phyloP scores from a whole-genome alignment of 2,329 filamentous ascomycete species.

The Chaetomium olivaceum region DNA sequence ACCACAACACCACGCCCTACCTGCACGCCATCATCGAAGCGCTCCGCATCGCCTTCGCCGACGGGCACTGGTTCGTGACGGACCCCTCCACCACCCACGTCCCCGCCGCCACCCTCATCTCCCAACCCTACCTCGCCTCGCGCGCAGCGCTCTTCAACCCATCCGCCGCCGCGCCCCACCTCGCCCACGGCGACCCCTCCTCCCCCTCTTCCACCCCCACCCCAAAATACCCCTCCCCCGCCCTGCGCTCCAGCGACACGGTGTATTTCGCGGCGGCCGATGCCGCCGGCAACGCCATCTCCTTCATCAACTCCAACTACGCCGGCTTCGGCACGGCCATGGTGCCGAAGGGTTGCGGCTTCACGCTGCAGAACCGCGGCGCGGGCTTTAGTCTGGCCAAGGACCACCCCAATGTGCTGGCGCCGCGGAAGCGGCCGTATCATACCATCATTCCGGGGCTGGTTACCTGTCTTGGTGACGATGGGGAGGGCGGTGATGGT shows the following conservation, averaged over 20 bases:
- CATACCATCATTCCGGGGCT: conserved; percentile 97
- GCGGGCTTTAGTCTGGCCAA: conserved; percentile 76
- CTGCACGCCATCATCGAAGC: conserved; percentile 87
- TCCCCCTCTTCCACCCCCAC: conserved; percentile 38
- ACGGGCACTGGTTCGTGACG: conserved; percentile 85
- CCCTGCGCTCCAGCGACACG: conserved; percentile 83
- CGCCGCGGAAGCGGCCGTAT: conserved; percentile 84
- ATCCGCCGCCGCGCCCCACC: conserved; percentile 60
- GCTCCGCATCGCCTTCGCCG: conserved; percentile 85
- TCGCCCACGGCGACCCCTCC: conserved; percentile 70
- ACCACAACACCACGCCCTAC: conserved; percentile 81
- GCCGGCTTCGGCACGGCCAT: conserved; percentile 85
- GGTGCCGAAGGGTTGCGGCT: conserved; percentile 82
- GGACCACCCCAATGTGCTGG: conserved; percentile 76
- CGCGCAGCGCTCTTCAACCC: conserved; percentile 62
- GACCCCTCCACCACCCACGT: conserved; percentile 75
- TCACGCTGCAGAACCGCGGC: conserved; percentile 91
- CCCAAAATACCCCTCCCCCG: conserved; percentile 61
- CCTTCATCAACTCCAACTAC: conserved; percentile 97
- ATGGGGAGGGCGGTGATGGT: conserved; percentile 49
- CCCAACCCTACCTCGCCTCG: conserved; percentile 70
- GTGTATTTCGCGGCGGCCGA: conserved; percentile 92
- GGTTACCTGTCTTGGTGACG: conserved; percentile 59
- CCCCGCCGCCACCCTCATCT: conserved; percentile 69
- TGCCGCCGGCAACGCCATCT: conserved; percentile 80